These are phyloP conservation scores for Chrysanthemum seticuspe DNA, from an alignment of 129 eudicot species.

Conservation along the genomic window DNA sequence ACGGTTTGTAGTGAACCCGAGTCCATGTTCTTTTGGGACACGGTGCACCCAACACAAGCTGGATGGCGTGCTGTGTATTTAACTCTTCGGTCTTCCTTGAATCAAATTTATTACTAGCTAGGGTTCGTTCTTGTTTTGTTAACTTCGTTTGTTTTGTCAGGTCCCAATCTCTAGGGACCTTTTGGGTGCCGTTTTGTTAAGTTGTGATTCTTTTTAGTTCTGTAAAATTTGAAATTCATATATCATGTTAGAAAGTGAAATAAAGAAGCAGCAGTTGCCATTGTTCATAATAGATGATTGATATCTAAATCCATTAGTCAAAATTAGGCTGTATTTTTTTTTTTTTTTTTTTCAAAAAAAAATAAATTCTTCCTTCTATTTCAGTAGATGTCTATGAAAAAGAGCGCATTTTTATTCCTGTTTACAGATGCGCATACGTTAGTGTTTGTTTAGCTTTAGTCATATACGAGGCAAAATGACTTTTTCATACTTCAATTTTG, in stretches of 20 bases:
- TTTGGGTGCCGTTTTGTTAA: too few relatives aligned
- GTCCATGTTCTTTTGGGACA: constrained; percentile 72
- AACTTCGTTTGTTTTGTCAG: neutral
- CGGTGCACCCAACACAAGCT: constrained; percentile 69
- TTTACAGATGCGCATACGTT: too few relatives aligned
- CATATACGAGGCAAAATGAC: too few relatives aligned
- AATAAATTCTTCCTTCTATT: too few relatives aligned
- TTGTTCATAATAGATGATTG: constrained; percentile 2
- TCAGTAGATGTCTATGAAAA: too few relatives aligned
- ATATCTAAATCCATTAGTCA: neutral
- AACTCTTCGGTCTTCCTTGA: constrained; percentile 40
- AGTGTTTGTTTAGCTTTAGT: too few relatives aligned
- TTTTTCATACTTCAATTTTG: too few relatives aligned
- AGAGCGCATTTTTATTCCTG: too few relatives aligned
- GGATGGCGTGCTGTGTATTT: constrained; percentile 70
- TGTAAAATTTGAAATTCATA: constrained; percentile 22
- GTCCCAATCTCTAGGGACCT: constrained; percentile 1
- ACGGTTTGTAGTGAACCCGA: constrained; percentile 58
- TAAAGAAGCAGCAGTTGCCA: constrained; percentile 10
- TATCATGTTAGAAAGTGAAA: constrained; percentile 20
- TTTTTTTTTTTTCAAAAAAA: too few relatives aligned
- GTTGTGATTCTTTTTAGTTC: constrained; percentile 12
- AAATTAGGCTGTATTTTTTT: neutral
- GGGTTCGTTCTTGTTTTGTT: neutral
- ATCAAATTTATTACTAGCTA: constrained; percentile 35